Evolutionary conservation across 164 flowering plant species (phyloP), one percentile per base, ranked within the genome.

Genomic region (Platanus orientalis): DNA sequence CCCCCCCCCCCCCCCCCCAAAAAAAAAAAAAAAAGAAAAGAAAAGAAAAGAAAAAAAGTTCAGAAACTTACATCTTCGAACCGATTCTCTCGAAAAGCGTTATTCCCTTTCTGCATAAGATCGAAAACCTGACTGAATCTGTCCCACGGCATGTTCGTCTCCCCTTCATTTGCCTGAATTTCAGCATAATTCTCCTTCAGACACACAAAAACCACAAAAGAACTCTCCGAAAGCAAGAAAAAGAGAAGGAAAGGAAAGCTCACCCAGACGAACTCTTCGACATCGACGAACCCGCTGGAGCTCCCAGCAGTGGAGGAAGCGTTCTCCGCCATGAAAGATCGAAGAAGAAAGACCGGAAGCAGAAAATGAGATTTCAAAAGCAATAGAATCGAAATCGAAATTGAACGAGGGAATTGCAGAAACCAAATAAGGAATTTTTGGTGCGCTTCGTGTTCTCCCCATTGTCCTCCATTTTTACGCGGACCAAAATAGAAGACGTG

Each of bases 191-290:
- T 42, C 25, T 17, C 24, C n/a, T 50, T 60, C 24, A 44, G 24
- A 74, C n/a, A 27, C 24, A 4, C 57, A 68, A 26, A 26, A 24
- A 34, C 20, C 11, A 25, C 48, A 29, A 50, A 16, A 17, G 36
- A 4, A 42, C 51, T 0, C 23, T 5, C 0, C 14, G 19, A 45
- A 27, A 30, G 39, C n/a, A 40, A 25, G 20, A 16, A 58, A 28
- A 53, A 34, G 20, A 25, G n/a, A 7, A 30, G 12, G 12, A 20
- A 1, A 24, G 29, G 23, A 6, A 7, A 2, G 20, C 73, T 64
- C 49, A 89, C 92, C 85, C 75, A 67, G 13, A 70, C 60, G 69
- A 77, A 86, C 27, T 84, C 95, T 23, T 86, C 89, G 44, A 90
- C 85, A 59, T 83, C 94, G 42, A 72, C 77, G 58, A 86, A 61